Evolutionary conservation across 1,139 yeast species (phyloP).

Genomic region (Eremothecium gossypii): DNA sequence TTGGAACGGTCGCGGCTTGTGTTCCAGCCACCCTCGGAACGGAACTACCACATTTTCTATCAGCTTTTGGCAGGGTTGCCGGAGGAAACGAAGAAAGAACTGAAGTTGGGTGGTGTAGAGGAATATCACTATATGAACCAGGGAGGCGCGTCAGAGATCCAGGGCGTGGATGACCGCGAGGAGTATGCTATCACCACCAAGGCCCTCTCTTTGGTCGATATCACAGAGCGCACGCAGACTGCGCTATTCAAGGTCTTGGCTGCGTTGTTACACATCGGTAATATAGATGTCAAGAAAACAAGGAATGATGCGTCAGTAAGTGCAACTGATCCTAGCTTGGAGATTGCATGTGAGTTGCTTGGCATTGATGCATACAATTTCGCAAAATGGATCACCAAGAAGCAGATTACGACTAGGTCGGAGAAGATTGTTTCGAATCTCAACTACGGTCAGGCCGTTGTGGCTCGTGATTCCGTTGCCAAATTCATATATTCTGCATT

Average conservation of each 20-base stretch:
- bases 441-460: constrained; percentile 76
- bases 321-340: constrained; percentile 78
- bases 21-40: constrained; percentile 79
- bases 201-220: constrained; percentile 75
- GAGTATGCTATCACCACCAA: constrained; percentile 69
- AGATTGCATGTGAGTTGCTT: constrained; percentile 74
- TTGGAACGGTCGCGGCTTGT: constrained; percentile 91
- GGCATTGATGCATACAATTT: constrained; percentile 69
- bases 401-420: constrained; percentile 85
- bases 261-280: constrained; percentile 88
- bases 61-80: constrained; percentile 77
- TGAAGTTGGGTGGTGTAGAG: constrained; percentile 54
- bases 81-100: constrained; percentile 45
- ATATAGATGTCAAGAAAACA: constrained; percentile 78
- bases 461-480: constrained; percentile 93
- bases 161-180: constrained; percentile 70
- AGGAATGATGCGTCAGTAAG: constrained; percentile 76
- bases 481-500: constrained; percentile 87
- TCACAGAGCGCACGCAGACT: constrained; percentile 48
- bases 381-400: constrained; percentile 89
- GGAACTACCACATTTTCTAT: constrained; percentile 93
- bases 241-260: constrained; percentile 74
- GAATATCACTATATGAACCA: constrained; percentile 82
- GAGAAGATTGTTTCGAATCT: constrained; percentile 85
- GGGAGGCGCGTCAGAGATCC: constrained; percentile 70